Evolutionary conservation across 192 early-diverging fungal species (phyloP), one percentile per base, ranked within the genome.

Genomic region (Chytriomyces sp.): DNA sequence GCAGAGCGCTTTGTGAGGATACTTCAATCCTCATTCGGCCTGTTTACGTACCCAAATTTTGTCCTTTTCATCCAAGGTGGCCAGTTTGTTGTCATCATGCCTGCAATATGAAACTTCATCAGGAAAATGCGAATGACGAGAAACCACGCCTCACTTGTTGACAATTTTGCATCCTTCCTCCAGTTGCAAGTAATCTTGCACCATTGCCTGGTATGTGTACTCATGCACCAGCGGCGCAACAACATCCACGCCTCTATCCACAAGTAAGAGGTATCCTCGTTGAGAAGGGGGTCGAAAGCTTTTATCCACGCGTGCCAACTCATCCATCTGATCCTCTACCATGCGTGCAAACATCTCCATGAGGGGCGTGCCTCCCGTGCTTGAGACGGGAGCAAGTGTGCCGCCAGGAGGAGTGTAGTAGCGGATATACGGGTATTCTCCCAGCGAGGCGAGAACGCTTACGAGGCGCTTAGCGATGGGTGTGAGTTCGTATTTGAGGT

Each of bases 381-480:
- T 92, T 44, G 86, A 37, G 12, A 26, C 38, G 12, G 72, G 60
- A 1, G 72, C 52, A 38, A 70, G 34, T 5, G 77, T 71, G 26
- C 28, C 28, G 17, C 91, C 92, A 37, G 89, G 82, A 36, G 92
- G 91, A 54, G 89, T 85, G 80, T 93, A 90, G 70, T 96, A 98
- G 37, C 98, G 88, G 67, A 99, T 94, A 39, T 93, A 88, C 2
- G 98, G 98, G 69, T 90, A 91, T 59, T 97, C 95, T 38, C 93
- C 94, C 25, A 98, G 77, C 6, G 93, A 89, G 2, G 89, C 90
- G 61, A 95, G 89, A 1, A 98, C 89, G 22, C 94, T 95, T 5
- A 93, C 85, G 17, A 99, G 77, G 87, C 96, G 69, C 57, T 81
- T 80, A 4, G 86, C 80, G 44, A 85, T 74, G 14, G 56, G 55